These are phyloP conservation scores for Chenopodium album DNA, from an alignment of 148 eudicot species.

Conservation along the genomic window DNA sequence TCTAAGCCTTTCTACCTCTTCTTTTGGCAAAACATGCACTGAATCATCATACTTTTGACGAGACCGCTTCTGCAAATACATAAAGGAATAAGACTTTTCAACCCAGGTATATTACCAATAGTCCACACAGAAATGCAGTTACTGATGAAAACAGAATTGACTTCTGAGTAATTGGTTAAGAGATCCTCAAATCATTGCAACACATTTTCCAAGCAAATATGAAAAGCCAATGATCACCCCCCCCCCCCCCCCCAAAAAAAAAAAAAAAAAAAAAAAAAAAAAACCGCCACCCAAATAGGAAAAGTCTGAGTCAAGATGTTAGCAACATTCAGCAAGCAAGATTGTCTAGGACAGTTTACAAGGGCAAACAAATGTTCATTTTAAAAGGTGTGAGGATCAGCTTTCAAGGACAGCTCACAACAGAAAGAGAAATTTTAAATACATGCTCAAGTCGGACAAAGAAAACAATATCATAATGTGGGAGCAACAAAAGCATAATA, in stretches of 20 bases:
- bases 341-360: too few relatives aligned
- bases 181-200: neutral
- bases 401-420: too few relatives aligned
- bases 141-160: neutral
- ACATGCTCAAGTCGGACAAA: too few relatives aligned
- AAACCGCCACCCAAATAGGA: too few relatives aligned
- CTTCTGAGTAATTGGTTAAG: neutral
- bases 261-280: too few relatives aligned
- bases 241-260: too few relatives aligned
- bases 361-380: too few relatives aligned
- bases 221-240: neutral
- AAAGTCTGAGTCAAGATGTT: too few relatives aligned
- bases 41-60: slow-evolving; percentile 16
- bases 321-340: too few relatives aligned
- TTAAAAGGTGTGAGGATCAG: too few relatives aligned
- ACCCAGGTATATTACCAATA: neutral
- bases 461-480: neutral
- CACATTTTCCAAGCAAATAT: neutral
- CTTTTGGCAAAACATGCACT: slow-evolving; percentile 28
- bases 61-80: slow-evolving; percentile 36
- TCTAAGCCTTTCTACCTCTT: slow-evolving; percentile 40
- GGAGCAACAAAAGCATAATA: neutral
- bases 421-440: too few relatives aligned
- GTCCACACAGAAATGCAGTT: neutral
- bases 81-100: neutral